These are phyloP conservation scores for Tolypocladium amazonense DNA, from an alignment of 2,329 filamentous ascomycete species.

Conservation along the genomic window DNA sequence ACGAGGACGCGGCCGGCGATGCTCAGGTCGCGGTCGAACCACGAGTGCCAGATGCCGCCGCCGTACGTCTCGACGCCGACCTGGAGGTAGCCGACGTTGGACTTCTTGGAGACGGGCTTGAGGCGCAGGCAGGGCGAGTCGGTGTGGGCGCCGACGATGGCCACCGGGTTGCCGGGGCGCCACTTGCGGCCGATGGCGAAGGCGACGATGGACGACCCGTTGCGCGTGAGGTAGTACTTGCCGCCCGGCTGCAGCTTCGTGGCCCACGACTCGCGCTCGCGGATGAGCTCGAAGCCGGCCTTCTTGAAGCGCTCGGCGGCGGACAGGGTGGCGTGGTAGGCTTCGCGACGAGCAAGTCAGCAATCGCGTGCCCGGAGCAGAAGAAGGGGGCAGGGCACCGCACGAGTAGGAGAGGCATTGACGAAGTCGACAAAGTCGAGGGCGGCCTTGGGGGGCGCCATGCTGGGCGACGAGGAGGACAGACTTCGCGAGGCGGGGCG, in stretches of 20 bases:
- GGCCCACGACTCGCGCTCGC: constrained; percentile 84
- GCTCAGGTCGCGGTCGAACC: constrained; percentile 92
- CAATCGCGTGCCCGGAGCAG: background rate
- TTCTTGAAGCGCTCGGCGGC: constrained; percentile 65
- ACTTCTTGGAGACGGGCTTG: constrained; percentile 90
- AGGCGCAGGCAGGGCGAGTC: constrained; percentile 87
- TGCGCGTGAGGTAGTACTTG: constrained; percentile 94
- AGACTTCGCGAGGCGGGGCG: constrained; percentile 7
- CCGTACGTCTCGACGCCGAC: constrained; percentile 96
- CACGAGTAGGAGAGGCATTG: constrained; percentile 89
- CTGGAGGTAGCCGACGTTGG: constrained; percentile 78
- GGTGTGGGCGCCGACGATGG: constrained; percentile 93
- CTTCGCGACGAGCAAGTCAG: constrained; percentile 33
- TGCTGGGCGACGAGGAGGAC: constrained; percentile 24
- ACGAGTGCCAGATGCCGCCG: constrained; percentile 94
- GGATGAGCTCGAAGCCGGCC: constrained; percentile 80
- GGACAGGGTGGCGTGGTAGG: constrained; percentile 85
- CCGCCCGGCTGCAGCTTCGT: constrained; percentile 71
- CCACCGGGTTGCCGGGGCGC: constrained; percentile 81
- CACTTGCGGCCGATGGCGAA: constrained; percentile 87
- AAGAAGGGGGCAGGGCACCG: constrained; percentile 14
- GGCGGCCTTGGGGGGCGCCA: constrained; percentile 48
- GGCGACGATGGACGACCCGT: constrained; percentile 82
- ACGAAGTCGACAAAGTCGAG: constrained; percentile 88
- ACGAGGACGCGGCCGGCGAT: constrained; percentile 85